phyloP scores from a whole-genome alignment of 2,329 filamentous ascomycete species.

The Talaromyces piceae region DNA sequence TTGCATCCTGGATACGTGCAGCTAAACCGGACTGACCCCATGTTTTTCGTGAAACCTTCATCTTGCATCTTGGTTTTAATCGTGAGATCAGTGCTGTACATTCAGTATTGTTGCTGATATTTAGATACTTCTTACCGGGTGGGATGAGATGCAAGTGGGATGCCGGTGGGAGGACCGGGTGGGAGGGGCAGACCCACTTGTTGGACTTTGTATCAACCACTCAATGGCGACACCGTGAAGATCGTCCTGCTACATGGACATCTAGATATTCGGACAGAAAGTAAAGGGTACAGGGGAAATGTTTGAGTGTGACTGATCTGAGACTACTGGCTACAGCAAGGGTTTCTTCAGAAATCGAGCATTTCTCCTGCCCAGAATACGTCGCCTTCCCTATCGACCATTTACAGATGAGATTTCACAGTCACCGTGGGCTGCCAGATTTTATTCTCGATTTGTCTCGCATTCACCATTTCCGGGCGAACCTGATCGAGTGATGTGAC shows the following conservation, averaged over 20 bases:
- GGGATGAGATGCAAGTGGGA: not conserved
- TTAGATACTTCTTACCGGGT: not conserved
- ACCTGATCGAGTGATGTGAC: not conserved
- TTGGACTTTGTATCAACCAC: not conserved
- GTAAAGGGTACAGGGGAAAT: too few relatives aligned
- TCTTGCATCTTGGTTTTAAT: not conserved
- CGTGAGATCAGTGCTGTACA: too few relatives aligned
- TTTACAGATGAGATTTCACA: not conserved
- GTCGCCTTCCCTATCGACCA: not conserved
- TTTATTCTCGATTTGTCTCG: not conserved
- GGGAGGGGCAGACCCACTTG: not conserved
- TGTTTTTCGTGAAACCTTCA: not conserved
- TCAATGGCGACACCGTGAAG: not conserved
- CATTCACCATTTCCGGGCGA: not conserved
- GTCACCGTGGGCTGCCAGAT: not conserved
- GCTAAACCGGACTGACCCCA: slow-evolving; percentile 4
- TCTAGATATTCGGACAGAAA: too few relatives aligned
- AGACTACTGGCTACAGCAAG: too few relatives aligned
- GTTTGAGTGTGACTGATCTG: too few relatives aligned
- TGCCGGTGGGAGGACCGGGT: not conserved
- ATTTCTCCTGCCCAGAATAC: not conserved
- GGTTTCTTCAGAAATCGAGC: not conserved
- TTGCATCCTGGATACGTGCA: slow-evolving; percentile 16
- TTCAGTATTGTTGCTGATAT: too few relatives aligned
- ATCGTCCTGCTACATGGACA: too few relatives aligned